A percentile compares a stretch with the other conserved stretches of the same genome.
These are phyloP conservation scores for Aspergillus niger DNA, from an alignment of 2,329 filamentous ascomycete species.

Conservation along the genomic window DNA sequence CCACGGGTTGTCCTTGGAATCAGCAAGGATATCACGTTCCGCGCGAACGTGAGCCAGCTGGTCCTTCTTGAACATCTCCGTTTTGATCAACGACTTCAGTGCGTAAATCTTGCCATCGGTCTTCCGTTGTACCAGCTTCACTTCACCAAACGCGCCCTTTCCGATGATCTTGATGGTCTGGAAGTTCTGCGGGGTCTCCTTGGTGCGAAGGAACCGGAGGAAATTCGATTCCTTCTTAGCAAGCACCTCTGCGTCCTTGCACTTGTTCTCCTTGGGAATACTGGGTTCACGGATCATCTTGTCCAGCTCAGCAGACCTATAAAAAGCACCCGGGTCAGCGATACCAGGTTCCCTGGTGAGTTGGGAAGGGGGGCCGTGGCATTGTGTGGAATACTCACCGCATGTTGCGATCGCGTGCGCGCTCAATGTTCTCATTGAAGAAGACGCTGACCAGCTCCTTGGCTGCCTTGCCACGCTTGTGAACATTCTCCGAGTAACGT, in stretches of 20 bases:
- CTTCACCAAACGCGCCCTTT: conserved; percentile 97
- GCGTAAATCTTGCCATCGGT: conserved; percentile 96
- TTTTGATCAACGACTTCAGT: conserved; percentile 97
- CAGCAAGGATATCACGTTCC: conserved; percentile 94
- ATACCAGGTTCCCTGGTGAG: neutral
- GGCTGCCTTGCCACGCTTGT: conserved; percentile 68
- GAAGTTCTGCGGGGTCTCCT: conserved; percentile 93
- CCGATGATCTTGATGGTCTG: conserved; percentile 96
- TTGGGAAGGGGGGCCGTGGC: no score
- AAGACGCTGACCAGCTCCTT: conserved; percentile 72
- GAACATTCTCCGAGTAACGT: conserved; percentile 83
- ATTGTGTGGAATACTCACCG: conserved; percentile 59
- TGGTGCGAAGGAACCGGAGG: conserved; percentile 88
- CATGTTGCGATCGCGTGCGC: conserved; percentile 91
- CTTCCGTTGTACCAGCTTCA: conserved; percentile 96
- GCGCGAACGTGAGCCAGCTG: conserved; percentile 96
- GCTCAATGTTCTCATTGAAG: conserved; percentile 98
- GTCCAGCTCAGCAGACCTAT: conserved; percentile 88
- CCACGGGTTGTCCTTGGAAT: conserved; percentile 96
- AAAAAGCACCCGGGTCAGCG: neutral
- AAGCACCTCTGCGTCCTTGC: conserved; percentile 80
- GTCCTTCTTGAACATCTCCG: conserved; percentile 99
- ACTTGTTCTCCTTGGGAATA: conserved; percentile 73
- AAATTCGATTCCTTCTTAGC: conserved; percentile 90
- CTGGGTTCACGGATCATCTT: conserved; percentile 77